A percentile compares a stretch with the other conserved stretches of the same genome.
These are phyloP conservation scores for Diddensiella santjacobensis DNA, from an alignment of 805 yeast species.

Conservation along the genomic window DNA sequence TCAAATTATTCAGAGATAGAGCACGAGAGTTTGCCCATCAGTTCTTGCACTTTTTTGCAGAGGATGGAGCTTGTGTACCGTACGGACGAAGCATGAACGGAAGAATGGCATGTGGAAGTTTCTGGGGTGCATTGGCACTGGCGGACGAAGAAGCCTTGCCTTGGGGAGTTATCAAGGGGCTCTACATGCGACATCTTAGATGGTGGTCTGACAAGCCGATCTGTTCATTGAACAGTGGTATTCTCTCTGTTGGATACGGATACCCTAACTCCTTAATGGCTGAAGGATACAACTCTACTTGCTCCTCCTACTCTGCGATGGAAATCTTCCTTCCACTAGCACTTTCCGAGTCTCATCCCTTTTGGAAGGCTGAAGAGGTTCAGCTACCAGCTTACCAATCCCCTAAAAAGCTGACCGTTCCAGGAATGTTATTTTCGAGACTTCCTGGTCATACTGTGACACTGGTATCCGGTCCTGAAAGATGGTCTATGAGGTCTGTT, in stretches of 20 bases:
- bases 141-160: slow-evolving; percentile 17
- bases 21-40: slow-evolving; percentile 27
- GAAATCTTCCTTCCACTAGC: slow-evolving; percentile 23
- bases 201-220: slow-evolving; percentile 29
- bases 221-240: slow-evolving; percentile 15
- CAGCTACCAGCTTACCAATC: not conserved
- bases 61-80: slow-evolving; percentile 25
- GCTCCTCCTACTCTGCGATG: slow-evolving; percentile 29
- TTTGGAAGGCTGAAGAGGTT: slow-evolving; percentile 23
- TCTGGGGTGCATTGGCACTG: slow-evolving; percentile 27
- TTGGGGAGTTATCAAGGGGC: slow-evolving; percentile 26
- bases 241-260: slow-evolving; percentile 24
- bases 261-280: slow-evolving; percentile 27
- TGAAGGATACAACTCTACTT: slow-evolving; percentile 26
- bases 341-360: slow-evolving; percentile 19
- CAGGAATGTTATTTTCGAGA: slow-evolving; percentile 16
- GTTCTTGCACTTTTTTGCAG: slow-evolving; percentile 26
- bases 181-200: slow-evolving; percentile 24
- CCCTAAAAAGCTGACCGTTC: slow-evolving; percentile 5
- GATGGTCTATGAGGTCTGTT: slow-evolving; percentile 8
- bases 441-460: slow-evolving; percentile 6
- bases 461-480: slow-evolving; percentile 15
- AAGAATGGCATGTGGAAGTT: slow-evolving; percentile 25
- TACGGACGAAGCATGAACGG: slow-evolving; percentile 28
- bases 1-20: slow-evolving; percentile 22